These are phyloP conservation scores for Rhizopus delemar DNA, from an alignment of 371 early-diverging fungal genomes.

Conservation along the genomic window DNA sequence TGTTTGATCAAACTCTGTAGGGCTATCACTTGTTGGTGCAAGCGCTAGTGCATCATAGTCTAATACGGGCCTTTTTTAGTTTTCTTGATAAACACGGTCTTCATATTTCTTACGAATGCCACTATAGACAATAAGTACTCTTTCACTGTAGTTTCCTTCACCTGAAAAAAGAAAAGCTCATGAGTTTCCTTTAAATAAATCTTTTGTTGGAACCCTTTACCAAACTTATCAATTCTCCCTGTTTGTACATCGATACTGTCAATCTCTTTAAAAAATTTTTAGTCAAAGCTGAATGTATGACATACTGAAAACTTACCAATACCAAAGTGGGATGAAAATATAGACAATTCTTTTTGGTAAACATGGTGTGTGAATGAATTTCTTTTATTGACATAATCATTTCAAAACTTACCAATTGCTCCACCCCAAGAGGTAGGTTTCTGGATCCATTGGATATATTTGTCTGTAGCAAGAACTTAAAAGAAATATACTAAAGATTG, in stretches of 20 bases:
- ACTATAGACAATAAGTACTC: conserved; percentile 57
- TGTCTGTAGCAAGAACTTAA: conserved; percentile 15
- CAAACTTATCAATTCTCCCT: conserved; percentile 59
- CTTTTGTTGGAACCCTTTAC: conserved; percentile 16
- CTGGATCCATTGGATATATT: conserved; percentile 57
- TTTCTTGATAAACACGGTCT: not conserved
- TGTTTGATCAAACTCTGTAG: conserved; percentile 59
- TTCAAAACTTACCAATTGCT: conserved; percentile 52
- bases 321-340: conserved; percentile 54
- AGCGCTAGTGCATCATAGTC: conserved; percentile 65
- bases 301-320: conserved; percentile 38
- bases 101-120: conserved; percentile 58
- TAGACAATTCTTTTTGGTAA: conserved; percentile 46
- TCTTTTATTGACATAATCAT: not conserved
- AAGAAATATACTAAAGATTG: no score
- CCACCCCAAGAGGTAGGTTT: conserved; percentile 61
- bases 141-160: conserved; percentile 50
- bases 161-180: conserved; percentile 28
- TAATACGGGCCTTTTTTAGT: conserved; percentile 10
- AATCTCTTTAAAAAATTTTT: conserved; percentile 38
- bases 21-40: conserved; percentile 44
- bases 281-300: not conserved
- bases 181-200: not conserved
- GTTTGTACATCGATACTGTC: conserved; percentile 66
- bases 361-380: not conserved